Percentiles rank a stretch among this genome's conserved stretches.
Conservation (phyloP, 257 asterid species). For the Plantago major region DNA sequence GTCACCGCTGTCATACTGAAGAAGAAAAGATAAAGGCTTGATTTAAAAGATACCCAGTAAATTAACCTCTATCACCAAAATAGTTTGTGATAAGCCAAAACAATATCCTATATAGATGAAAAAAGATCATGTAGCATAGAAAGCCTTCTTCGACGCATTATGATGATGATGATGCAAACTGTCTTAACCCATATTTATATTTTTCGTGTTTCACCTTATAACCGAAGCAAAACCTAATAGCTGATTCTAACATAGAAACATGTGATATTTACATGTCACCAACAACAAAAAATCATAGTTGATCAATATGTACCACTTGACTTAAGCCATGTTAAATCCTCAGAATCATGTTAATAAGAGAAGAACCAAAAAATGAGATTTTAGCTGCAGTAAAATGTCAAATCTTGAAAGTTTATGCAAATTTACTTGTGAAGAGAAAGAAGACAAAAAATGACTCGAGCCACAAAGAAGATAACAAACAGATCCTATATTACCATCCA, state of each 20-base stretch:
- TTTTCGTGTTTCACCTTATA: neutral
- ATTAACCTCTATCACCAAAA: conserved; percentile 1
- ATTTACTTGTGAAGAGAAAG: neutral
- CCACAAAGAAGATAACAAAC: neutral
- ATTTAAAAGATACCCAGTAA: neutral
- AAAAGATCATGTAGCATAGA: neutral
- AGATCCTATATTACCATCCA: neutral
- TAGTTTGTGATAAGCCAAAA: neutral
- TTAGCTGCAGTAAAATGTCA: neutral
- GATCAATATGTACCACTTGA: neutral
- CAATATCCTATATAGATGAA: conserved; percentile 1
- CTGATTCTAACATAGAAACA: neutral
- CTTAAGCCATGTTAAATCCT: neutral
- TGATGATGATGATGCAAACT: no score
- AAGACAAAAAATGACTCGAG: neutral
- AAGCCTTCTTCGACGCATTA: no score
- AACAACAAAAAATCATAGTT: neutral
- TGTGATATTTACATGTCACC: neutral
- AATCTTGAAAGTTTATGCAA: neutral
- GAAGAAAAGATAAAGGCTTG: conserved; percentile 6
- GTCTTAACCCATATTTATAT: no score
- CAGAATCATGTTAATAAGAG: no score
- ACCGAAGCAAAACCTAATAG: neutral
- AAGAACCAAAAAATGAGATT: neutral
- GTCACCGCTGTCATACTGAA: conserved; percentile 91